Evolutionary conservation across 2,329 filamentous ascomycete genomes (phyloP).

Genomic region (Microdochium nivale): DNA sequence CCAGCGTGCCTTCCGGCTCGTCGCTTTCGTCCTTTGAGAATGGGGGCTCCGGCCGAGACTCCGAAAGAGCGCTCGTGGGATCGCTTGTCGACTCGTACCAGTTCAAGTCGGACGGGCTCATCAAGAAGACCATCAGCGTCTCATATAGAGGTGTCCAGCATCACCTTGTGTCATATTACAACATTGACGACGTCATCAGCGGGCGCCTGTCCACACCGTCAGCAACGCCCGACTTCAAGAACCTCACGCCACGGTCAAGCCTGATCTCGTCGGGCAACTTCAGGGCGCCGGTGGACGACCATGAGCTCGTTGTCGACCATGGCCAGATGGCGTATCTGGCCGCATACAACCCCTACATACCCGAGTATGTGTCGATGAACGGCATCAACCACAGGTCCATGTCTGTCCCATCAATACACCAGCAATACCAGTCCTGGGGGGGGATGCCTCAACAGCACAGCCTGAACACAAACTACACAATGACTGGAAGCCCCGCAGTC

Average conservation of each 20-base stretch:
- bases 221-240: slow-evolving; percentile 38
- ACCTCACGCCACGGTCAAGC: slow-evolving; percentile 46
- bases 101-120: slow-evolving; percentile 72
- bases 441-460: neutral
- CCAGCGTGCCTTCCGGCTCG: neutral
- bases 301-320: slow-evolving; percentile 5
- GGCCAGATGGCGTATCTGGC: neutral
- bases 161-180: slow-evolving; percentile 87
- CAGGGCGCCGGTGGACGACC: slow-evolving; percentile 54
- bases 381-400: slow-evolving; percentile 4
- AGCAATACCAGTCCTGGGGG: neutral
- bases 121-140: slow-evolving; percentile 91
- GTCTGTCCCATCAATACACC: slow-evolving; percentile 1
- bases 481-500: neutral
- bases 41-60: slow-evolving; percentile 13
- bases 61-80: slow-evolving; percentile 51
- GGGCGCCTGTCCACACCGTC: slow-evolving; percentile 50
- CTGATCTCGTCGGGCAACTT: slow-evolving; percentile 58
- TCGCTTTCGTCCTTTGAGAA: neutral
- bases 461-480: neutral
- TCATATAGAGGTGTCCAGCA: slow-evolving; percentile 66
- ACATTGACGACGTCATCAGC: slow-evolving; percentile 64
- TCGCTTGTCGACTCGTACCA: slow-evolving; percentile 84
- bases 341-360: neutral
- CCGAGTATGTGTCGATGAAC: neutral